Percentiles rank a stretch among this genome's conserved stretches.
phyloP scores from a whole-genome alignment of 176 grass and related monocot genomes.

The Thinopyrum elongatum region DNA sequence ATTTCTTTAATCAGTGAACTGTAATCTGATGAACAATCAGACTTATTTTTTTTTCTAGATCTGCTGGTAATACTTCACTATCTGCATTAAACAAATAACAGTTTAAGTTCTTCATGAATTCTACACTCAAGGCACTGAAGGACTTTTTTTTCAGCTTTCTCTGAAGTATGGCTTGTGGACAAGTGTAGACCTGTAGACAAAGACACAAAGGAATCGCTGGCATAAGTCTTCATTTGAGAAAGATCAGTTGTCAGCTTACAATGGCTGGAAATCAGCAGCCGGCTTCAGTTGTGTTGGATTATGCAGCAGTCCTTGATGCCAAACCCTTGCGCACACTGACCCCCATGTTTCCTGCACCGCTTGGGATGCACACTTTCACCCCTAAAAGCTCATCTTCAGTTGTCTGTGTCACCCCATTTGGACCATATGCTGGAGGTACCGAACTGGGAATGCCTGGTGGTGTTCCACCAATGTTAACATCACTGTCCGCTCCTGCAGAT shows the following conservation, averaged over 20 bases:
- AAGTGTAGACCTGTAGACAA: neutral
- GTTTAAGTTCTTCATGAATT: constrained; percentile 19
- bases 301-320: constrained; percentile 58
- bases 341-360: constrained; percentile 84
- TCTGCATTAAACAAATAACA: constrained; percentile 4
- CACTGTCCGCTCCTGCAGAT: constrained; percentile 10
- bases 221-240: neutral
- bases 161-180: constrained; percentile 13
- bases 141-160: neutral
- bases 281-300: constrained; percentile 19
- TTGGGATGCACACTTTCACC: constrained; percentile 61
- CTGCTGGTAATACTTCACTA: neutral
- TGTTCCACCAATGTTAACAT: constrained; percentile 36
- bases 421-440: constrained; percentile 43
- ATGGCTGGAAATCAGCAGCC: constrained; percentile 50
- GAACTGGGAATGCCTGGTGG: constrained; percentile 38
- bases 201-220: neutral
- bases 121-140: neutral
- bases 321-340: constrained; percentile 78
- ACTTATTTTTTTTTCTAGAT: neutral
- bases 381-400: constrained; percentile 58
- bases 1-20: neutral
- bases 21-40: neutral
- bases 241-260: neutral
- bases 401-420: constrained; percentile 71